Base-by-base conservation (phyloP, 768 basidiomycete genomes). In the Dacryopinax spathularia region DNA sequence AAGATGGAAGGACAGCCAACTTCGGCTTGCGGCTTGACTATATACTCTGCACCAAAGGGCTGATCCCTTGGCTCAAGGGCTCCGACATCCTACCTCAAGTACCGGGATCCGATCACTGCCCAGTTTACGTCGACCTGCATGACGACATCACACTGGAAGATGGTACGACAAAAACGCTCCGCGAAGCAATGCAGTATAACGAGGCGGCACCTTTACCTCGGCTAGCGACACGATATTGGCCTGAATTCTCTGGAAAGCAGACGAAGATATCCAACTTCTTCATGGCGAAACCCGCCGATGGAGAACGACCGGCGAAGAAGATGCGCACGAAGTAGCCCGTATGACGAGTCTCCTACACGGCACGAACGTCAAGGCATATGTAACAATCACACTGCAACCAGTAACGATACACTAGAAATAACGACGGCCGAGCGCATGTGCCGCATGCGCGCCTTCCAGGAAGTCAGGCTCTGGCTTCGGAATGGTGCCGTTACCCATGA, bases 41-140 rank as follows among this genome's bases (percentile, higher is more conserved):
- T 63, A 76, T 79, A 62, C 72, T 78, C 62, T 75, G 75, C 65
- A 75, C 77, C 10, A 72, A 71, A 13, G 75, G 73, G 27, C 68
- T 79, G 1, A 66, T 76, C 6, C 77, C 76, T 2, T 79, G 78
- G 78, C 70, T 79, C 67, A 76, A 74, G 64, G 67, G 69, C 60
- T 73, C 75, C 22, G 75, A 79, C 66, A 78, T 79, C 64, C 70
- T 71, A 35, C 69, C 70, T 25, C 69, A 74, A 48, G 65, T 79
- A 16, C 70, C 68, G 35, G 78, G 78, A 1, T 76, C 75, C 1
- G 78, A 79, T 64, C 78, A 79, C 65, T 79, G 78, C 65, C 78
- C 78, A 18, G 78, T 77, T 56, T 76, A 72, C 63, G 72, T 77
- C 64, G 77, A 78, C 64, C 65, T 79, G 13, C 71, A 77, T 70